Evolutionary conservation across 768 basidiomycete genomes (phyloP), one percentile per base, ranked within the genome.

Genomic region (Lactarius akahatsu): DNA sequence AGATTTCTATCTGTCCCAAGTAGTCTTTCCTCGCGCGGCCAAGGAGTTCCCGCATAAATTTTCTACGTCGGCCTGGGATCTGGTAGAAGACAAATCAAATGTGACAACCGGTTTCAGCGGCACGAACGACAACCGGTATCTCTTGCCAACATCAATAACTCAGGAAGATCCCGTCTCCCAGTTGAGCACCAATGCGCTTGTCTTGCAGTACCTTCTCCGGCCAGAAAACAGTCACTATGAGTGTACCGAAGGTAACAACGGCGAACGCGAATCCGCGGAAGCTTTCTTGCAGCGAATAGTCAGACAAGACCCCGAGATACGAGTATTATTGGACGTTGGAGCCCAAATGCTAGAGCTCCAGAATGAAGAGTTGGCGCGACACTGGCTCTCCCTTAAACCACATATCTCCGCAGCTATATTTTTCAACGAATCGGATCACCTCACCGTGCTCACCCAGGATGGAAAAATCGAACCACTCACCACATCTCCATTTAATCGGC

Each of bases 261-360:
- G 55, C 23, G 41, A 69, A 1, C 54, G 55, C 4, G 62, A 57
- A 23, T 45, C 15, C 5, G 55, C 62, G 13, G 10, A 18, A 9
- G 71, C 75, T 18, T 76, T 80, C 55, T 62, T 85, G 15, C 10
- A 70, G 1, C 67, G 74, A 16, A 10, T 85, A 2, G 73, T 75
- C 18, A 23, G 61, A 0, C 77, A 82, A 63, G 59, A 57, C 1
- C 79, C 78, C 3, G 70, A 73, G 18, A 75, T 85, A 28, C 78
- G 76, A 26, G 82, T 85, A 6, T 71, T 85, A 23, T 73, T 85
- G n/a, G 84, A 85, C 55, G 84, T 85, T 13, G 85, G 84, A 3
- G 84, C 84, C 0, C 84, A 85, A 64, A 81, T 86, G 74, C 73
- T 85, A 10, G 83, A 86, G 43, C 73, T 83, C 63, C 72, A 76